Conservation (phyloP, 768 basidiomycete species). For the Amanita inopinata region DNA sequence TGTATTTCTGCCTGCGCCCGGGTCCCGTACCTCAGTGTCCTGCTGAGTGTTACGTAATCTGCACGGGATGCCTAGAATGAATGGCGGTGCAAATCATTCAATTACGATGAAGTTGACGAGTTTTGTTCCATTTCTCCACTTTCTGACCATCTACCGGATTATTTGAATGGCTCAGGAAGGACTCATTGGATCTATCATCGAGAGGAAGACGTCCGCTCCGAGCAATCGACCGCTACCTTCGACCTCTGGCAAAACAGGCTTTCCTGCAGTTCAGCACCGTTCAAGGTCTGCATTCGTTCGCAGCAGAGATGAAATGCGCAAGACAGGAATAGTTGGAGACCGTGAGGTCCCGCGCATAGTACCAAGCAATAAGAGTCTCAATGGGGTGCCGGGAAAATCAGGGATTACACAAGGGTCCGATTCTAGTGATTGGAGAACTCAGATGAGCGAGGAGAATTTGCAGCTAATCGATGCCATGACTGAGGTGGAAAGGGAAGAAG, state of each 20-base stretch:
- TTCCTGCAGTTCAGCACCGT: conserved; percentile 56
- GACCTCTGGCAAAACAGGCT: conserved; percentile 34
- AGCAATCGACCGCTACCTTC: conserved; percentile 19
- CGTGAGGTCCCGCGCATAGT: conserved; percentile 21
- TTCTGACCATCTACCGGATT: background rate
- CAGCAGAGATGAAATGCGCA: conserved; percentile 30
- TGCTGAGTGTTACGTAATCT: conserved; percentile 3
- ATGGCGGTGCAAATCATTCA: background rate
- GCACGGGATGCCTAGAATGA: background rate
- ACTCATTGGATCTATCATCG: conserved; percentile 37
- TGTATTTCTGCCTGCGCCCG: no score
- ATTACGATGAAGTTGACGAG: background rate
- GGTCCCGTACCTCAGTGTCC: no score
- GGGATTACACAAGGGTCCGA: conserved; percentile 5
- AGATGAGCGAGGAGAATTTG: conserved; percentile 61
- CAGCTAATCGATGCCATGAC: conserved; percentile 56
- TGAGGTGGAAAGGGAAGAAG: conserved; percentile 57
- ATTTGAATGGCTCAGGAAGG: background rate
- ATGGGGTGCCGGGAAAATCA: background rate
- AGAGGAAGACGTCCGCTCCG: conserved; percentile 27
- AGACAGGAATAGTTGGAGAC: conserved; percentile 14
- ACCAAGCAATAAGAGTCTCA: conserved; percentile 6
- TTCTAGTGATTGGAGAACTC: conserved; percentile 38
- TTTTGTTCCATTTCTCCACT: background rate
- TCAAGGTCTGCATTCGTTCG: conserved; percentile 55